Evolutionary conservation across 2,329 filamentous ascomycete species (phyloP).

Genomic region (Sporothrix mexicana): DNA sequence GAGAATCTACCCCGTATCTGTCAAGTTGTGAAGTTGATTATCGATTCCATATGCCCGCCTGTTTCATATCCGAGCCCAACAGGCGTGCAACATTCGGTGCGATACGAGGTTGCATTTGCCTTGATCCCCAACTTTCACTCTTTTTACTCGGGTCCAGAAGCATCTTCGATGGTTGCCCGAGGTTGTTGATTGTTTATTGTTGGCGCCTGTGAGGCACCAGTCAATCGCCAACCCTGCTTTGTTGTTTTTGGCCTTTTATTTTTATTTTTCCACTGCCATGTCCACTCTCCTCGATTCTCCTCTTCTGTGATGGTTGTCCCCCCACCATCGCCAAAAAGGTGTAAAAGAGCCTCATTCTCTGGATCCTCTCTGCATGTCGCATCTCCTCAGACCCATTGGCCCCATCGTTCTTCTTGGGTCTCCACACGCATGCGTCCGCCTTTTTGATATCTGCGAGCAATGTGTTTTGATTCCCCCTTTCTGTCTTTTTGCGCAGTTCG

Average conservation of each 20-base stretch:
- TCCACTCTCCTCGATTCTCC: not conserved
- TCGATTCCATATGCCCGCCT: not conserved
- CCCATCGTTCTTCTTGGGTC: not conserved
- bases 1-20: not conserved
- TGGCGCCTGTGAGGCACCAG: constrained; percentile 14
- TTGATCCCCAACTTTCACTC: not conserved
- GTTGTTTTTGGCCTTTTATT: not conserved
- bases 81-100: constrained; percentile 7
- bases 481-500: not conserved
- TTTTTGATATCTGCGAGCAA: not conserved
- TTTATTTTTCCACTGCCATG: not conserved
- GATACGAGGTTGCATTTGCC: constrained; percentile 11
- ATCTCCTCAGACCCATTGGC: not conserved
- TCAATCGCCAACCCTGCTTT: constrained; percentile 6
- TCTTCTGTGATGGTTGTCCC: not conserved
- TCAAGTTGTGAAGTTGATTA: no score
- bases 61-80: constrained; percentile 12
- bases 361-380: not conserved
- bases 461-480: not conserved
- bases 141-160: not conserved
- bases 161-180: not conserved
- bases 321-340: not conserved
- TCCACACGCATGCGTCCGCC: constrained; percentile 20
- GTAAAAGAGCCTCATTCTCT: constrained; percentile 28
- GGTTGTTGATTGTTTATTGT: not conserved